Percentiles rank a stretch among this genome's conserved stretches.
phyloP scores from a whole-genome alignment of 805 yeast species.

The Blastobotrys attinorum region DNA sequence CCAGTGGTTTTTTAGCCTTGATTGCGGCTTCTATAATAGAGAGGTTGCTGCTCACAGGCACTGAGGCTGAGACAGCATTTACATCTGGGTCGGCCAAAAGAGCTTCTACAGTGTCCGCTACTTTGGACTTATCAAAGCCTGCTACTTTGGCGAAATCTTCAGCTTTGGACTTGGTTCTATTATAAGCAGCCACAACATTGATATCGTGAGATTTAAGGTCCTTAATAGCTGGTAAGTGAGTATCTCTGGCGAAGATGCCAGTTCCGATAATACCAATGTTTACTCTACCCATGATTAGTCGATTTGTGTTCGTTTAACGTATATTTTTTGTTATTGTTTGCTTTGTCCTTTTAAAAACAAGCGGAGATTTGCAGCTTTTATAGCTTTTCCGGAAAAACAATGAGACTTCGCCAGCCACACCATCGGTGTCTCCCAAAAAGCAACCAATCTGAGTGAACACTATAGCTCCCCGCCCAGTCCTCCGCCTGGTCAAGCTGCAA shows the following conservation, averaged over 20 bases:
- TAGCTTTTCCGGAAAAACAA: no score
- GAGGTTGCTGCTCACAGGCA: constrained; percentile 78
- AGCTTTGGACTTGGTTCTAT: constrained; percentile 81
- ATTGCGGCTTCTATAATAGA: constrained; percentile 63
- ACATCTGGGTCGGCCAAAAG: constrained; percentile 58
- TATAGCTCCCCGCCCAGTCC: constrained; percentile 14
- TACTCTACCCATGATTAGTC: constrained; percentile 13
- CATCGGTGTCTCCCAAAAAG: no score
- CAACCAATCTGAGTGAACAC: neutral
- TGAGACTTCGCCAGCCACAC: neutral
- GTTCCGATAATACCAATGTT: constrained; percentile 25
- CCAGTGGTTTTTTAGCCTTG: constrained; percentile 66
- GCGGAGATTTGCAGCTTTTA: no score
- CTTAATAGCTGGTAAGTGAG: constrained; percentile 64
- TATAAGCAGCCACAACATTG: constrained; percentile 62
- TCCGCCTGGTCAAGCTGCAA: no score
- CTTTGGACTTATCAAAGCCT: constrained; percentile 33
- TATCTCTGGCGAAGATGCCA: constrained; percentile 70
- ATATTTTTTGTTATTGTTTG: neutral
- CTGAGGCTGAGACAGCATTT: constrained; percentile 73
- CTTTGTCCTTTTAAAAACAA: neutral
- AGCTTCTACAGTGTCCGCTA: constrained; percentile 47
- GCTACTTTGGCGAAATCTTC: constrained; percentile 65
- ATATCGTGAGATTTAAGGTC: constrained; percentile 44
- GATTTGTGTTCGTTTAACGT: no score